A percentile compares a stretch with the other conserved stretches of the same genome.
phyloP scores from a whole-genome alignment of 192 early-diverging fungal species.

The Gaertneriomyces sp. region DNA sequence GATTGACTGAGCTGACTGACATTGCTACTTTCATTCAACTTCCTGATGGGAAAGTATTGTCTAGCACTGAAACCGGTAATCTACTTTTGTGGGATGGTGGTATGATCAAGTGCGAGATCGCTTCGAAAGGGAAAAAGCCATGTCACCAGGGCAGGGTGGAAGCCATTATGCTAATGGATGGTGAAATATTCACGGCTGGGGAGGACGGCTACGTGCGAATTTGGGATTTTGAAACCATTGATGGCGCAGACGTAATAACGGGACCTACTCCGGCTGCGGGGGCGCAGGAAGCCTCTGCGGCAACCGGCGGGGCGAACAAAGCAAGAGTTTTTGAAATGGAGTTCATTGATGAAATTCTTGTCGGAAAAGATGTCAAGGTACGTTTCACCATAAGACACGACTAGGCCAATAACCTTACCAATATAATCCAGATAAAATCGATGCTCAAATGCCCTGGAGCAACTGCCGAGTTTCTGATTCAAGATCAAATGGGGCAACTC shows the following conservation, averaged over 20 bases:
- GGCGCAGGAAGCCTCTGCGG: constrained; percentile 7
- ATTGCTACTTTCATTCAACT: constrained; percentile 56
- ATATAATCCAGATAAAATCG: constrained; percentile 41
- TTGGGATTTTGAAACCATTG: constrained; percentile 63
- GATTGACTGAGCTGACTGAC: constrained; percentile 55
- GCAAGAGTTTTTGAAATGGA: constrained; percentile 57
- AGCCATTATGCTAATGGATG: constrained; percentile 46
- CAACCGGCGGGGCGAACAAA: constrained; percentile 23
- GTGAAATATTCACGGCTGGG: constrained; percentile 55
- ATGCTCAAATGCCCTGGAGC: constrained; percentile 35
- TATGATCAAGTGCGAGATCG: constrained; percentile 64
- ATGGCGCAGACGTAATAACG: constrained; percentile 50
- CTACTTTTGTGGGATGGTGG: constrained; percentile 64
- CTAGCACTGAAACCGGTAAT: constrained; percentile 59
- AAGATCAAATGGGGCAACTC: constrained; percentile 44
- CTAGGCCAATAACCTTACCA: background rate
- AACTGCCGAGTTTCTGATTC: constrained; percentile 44
- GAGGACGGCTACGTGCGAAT: constrained; percentile 58
- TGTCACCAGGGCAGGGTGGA: constrained; percentile 55
- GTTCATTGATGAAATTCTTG: constrained; percentile 51
- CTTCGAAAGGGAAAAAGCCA: constrained; percentile 39
- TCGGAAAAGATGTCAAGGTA: constrained; percentile 61
- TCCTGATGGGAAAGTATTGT: constrained; percentile 59
- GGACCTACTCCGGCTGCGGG: constrained; percentile 1
- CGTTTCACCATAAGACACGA: background rate